phyloP scores from a whole-genome alignment of 345 rosid species.

The Aurinia saxatilis region DNA sequence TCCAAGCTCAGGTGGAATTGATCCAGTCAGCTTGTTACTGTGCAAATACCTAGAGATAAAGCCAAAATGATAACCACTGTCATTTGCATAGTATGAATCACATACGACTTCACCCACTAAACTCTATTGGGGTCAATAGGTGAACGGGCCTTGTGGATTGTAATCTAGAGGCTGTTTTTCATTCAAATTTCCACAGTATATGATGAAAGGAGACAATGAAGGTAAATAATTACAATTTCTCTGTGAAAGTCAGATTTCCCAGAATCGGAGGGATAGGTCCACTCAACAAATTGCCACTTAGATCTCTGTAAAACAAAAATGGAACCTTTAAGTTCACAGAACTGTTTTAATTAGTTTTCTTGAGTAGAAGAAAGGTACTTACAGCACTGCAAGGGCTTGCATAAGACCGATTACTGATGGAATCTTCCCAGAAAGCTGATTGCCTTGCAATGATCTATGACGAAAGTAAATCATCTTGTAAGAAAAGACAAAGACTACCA shows the following conservation, averaged over 20 bases:
- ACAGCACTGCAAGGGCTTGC: slow-evolving; percentile 99
- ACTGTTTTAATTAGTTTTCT: not conserved
- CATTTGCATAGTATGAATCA: not conserved
- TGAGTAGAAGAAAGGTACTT: slow-evolving; percentile 31
- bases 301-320: slow-evolving; percentile 44
- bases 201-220: not conserved
- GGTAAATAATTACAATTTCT: slow-evolving; percentile 55
- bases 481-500: not conserved
- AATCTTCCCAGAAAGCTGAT: slow-evolving; percentile 69
- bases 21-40: slow-evolving; percentile 70
- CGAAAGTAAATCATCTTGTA: not conserved
- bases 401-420: slow-evolving; percentile 96
- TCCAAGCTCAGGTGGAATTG: slow-evolving; percentile 89
- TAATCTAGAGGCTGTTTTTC: not conserved
- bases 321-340: not conserved
- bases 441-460: slow-evolving; percentile 92
- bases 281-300: slow-evolving; percentile 78
- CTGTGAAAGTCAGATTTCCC: slow-evolving; percentile 85
- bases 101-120: not conserved
- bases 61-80: not conserved
- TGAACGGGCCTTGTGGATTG: not conserved
- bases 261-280: slow-evolving; percentile 87
- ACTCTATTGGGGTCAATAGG: not conserved
- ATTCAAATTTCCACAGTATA: slow-evolving; percentile 12
- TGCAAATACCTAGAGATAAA: slow-evolving; percentile 63